These are phyloP conservation scores for Daphne laureola DNA, from an alignment of 441 rosid genomes.

Conservation along the genomic window DNA sequence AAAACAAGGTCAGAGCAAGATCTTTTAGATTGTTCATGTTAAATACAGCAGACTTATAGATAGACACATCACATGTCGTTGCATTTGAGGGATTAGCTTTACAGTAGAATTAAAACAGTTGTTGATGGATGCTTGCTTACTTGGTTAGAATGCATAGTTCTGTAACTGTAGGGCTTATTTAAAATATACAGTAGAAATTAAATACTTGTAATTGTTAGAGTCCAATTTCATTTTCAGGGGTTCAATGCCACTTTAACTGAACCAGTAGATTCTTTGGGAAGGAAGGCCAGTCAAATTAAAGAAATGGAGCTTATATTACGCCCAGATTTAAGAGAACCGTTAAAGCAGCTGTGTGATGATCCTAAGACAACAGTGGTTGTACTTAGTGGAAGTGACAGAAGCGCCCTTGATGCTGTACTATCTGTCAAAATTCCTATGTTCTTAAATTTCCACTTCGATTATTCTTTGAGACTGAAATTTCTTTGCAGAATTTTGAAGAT, in stretches of 20 bases:
- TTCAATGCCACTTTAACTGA: conserved; percentile 64
- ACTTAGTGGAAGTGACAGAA: conserved; percentile 72
- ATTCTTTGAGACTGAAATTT: conserved; percentile 12
- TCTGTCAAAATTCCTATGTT: conserved; percentile 6
- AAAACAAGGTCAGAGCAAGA: no score
- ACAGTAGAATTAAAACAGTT: no score
- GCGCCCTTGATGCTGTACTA: conserved; percentile 51
- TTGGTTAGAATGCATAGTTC: not conserved
- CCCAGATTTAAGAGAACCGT: conserved; percentile 46
- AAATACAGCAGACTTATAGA: no score
- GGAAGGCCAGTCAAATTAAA: conserved; percentile 60
- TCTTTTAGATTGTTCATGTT: no score
- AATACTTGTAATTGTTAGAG: not conserved
- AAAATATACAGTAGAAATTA: not conserved
- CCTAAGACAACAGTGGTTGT: conserved; percentile 47
- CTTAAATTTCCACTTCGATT: conserved; percentile 1
- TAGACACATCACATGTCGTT: no score
- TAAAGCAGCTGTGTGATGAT: conserved; percentile 52
- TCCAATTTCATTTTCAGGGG: conserved; percentile 34
- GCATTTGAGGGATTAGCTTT: no score
- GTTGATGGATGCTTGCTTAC: no score
- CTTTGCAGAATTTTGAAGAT: conserved; percentile 57
- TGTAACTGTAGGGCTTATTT: not conserved
- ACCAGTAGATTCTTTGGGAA: conserved; percentile 40
- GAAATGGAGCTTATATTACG: conserved; percentile 63